A percentile compares a stretch with the other conserved stretches of the same genome.
phyloP scores from a whole-genome alignment of 164 flowering plant genomes.

The Magnolia sinica region DNA sequence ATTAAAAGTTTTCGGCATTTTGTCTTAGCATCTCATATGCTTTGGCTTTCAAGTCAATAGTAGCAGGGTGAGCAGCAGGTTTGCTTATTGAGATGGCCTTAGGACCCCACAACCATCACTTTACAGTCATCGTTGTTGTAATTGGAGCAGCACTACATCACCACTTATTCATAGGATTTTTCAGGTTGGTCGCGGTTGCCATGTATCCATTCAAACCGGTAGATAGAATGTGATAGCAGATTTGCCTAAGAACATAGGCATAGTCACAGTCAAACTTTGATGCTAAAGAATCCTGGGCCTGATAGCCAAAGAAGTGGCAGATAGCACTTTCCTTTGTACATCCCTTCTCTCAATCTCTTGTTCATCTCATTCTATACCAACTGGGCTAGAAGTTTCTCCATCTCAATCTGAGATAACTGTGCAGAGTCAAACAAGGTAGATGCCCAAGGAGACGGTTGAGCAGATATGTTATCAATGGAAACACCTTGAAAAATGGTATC shows the following conservation, averaged over 20 bases:
- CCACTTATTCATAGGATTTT: conserved; percentile 93
- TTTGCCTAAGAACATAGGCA: conserved; percentile 95
- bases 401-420: too few species aligned
- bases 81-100: conserved; percentile 61
- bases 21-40: conserved; percentile 85
- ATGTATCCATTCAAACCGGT: conserved; percentile 96
- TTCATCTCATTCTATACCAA: too few species aligned
- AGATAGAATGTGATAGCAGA: conserved; percentile 87
- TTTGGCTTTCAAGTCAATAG: conserved; percentile 89
- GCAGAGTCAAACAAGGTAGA: too few species aligned
- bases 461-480: too few species aligned
- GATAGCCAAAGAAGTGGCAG: conserved; percentile 99
- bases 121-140: conserved; percentile 96
- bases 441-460: too few species aligned
- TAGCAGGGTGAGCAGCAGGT: conserved; percentile 86
- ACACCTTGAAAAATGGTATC: too few species aligned
- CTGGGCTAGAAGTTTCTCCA: too few species aligned
- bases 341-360: conserved; percentile 99
- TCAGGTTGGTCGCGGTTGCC: conserved; percentile 93
- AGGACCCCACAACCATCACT: conserved; percentile 70
- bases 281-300: conserved; percentile 95
- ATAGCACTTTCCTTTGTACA: conserved; percentile 96
- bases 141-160: conserved; percentile 97
- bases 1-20: conserved; percentile 68
- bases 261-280: conserved; percentile 98